A percentile compares a stretch with the other conserved stretches of the same genome.
Conservation (phyloP, 176 grass and related monocot genomes). For the Pharus latifolius region DNA sequence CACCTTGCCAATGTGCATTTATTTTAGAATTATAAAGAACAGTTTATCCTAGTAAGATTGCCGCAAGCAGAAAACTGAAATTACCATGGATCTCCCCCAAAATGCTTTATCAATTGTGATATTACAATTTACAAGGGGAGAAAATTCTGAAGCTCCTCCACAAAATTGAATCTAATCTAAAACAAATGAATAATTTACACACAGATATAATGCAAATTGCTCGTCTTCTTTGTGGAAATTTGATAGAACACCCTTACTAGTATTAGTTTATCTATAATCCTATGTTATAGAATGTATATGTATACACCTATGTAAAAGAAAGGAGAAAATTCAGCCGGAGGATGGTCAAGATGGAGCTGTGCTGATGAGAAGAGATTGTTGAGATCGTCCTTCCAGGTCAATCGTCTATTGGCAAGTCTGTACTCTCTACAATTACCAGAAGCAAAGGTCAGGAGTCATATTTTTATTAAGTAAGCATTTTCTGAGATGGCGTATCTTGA, state of each 20-base stretch:
- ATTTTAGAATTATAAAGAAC: background rate
- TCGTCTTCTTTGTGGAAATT: background rate
- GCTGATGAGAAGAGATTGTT: constrained; percentile 32
- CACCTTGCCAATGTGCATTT: background rate
- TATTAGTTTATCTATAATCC: background rate
- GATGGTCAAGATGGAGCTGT: background rate
- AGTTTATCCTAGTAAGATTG: background rate
- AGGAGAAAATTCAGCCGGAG: background rate
- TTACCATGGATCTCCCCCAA: background rate
- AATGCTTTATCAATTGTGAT: background rate
- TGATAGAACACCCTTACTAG: background rate
- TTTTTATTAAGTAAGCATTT: too few relatives aligned
- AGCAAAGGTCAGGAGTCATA: constrained; percentile 30
- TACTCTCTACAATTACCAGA: constrained; percentile 27
- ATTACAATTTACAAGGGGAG: background rate
- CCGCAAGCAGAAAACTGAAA: background rate
- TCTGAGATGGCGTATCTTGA: background rate
- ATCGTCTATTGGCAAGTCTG: constrained; percentile 24
- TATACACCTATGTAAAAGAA: background rate
- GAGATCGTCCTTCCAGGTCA: too few relatives aligned
- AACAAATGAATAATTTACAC: background rate
- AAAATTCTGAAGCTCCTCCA: background rate
- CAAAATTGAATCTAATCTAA: background rate
- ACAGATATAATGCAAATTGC: background rate
- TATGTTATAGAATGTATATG: background rate